These are phyloP conservation scores for Dovyalis caffra DNA, from an alignment of 345 rosid genomes.

Conservation along the genomic window DNA sequence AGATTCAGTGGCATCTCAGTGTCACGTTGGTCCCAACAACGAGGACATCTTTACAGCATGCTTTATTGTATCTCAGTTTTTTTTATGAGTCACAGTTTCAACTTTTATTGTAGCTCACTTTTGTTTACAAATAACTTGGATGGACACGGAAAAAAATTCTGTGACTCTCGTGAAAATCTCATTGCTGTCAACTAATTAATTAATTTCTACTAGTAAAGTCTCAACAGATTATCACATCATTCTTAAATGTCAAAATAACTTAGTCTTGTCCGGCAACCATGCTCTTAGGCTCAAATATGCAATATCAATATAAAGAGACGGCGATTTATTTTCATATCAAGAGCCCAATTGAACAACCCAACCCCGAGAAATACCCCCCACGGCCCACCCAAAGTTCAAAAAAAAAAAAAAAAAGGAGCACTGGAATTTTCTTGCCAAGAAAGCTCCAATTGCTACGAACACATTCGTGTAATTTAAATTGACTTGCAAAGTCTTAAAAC, in stretches of 20 bases:
- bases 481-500: neutral
- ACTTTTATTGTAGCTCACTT: neutral
- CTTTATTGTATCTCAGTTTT: neutral
- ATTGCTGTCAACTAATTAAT: no score
- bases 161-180: neutral
- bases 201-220: neutral
- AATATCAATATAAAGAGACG: no score
- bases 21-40: neutral
- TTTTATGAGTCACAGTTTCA: neutral
- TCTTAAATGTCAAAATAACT: no score
- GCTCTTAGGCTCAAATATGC: neutral
- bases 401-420: neutral
- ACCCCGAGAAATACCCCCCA: neutral
- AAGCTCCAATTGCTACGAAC: neutral
- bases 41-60: neutral
- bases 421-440: neutral
- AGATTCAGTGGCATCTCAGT: constrained; percentile 9
- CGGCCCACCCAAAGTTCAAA: neutral
- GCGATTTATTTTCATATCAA: no score
- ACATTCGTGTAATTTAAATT: neutral
- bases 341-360: neutral
- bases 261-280: neutral
- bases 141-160: neutral
- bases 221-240: neutral
- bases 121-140: neutral